Percentiles rank a stretch among this genome's conserved stretches.
These are phyloP conservation scores for Oryza punctata DNA, from an alignment of 176 grass and related monocot species.

Conservation along the genomic window DNA sequence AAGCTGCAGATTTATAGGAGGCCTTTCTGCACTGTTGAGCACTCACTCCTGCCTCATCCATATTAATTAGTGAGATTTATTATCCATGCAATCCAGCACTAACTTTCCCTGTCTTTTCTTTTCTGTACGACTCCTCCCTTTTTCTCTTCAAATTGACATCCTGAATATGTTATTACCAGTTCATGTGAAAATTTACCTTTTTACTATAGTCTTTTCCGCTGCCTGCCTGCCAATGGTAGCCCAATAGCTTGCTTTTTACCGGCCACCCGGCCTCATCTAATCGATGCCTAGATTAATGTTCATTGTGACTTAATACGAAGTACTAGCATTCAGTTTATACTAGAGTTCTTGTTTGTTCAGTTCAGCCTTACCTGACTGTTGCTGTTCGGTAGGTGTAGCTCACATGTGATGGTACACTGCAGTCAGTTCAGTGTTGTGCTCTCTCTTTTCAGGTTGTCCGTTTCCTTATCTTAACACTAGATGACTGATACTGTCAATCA, in stretches of 20 bases:
- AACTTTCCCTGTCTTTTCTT: neutral
- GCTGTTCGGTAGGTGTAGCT: neutral
- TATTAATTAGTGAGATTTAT: neutral
- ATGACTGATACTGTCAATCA: neutral
- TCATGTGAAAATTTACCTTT: neutral
- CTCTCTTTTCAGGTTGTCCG: neutral
- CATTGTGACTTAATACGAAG: neutral
- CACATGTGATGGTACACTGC: neutral
- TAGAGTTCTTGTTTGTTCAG: neutral
- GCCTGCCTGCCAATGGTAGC: neutral
- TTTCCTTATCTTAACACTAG: neutral
- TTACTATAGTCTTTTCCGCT: neutral
- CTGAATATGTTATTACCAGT: neutral
- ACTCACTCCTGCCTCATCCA: neutral
- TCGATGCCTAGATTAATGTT: neutral
- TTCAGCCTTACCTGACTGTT: neutral
- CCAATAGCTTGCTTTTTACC: neutral
- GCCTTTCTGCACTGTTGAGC: slow-evolving; percentile 10
- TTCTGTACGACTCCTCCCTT: neutral
- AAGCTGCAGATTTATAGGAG: slow-evolving; percentile 18
- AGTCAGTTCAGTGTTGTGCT: neutral
- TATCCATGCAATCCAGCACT: neutral
- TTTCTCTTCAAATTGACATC: neutral
- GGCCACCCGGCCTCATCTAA: neutral
- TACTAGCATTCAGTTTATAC: neutral